Conservation (phyloP, 116 monocot genomes). For the Phalaenopsis hybrid region DNA sequence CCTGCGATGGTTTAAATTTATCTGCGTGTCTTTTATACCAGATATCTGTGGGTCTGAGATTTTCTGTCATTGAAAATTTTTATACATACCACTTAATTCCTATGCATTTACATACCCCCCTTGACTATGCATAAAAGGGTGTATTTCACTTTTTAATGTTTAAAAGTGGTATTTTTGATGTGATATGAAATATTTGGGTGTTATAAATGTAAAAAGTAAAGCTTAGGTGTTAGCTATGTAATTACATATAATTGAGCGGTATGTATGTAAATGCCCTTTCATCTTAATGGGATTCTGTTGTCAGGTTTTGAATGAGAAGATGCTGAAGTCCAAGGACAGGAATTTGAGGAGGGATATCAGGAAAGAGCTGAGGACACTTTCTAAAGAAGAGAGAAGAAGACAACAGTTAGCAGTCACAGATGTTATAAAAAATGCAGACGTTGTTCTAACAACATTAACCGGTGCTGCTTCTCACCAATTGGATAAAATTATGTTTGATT, state of each 20-base stretch:
- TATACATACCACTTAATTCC: too few species aligned
- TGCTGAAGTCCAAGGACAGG: constrained; percentile 82
- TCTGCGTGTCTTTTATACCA: not conserved
- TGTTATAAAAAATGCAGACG: constrained; percentile 90
- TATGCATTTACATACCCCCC: too few species aligned
- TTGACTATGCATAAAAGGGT: too few species aligned
- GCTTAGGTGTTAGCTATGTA: too few species aligned
- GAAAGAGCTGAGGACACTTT: constrained; percentile 73
- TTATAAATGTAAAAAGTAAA: too few species aligned
- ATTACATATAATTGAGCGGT: too few species aligned
- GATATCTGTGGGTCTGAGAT: not conserved
- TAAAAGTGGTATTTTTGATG: too few species aligned
- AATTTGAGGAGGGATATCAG: constrained; percentile 71
- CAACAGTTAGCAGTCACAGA: constrained; percentile 79
- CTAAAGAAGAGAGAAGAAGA: constrained; percentile 86
- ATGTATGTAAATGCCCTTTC: too few species aligned
- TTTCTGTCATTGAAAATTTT: not conserved
- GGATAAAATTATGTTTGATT: constrained; percentile 62
- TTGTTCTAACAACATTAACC: constrained; percentile 84
- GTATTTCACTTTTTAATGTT: too few species aligned
- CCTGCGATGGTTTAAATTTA: not conserved
- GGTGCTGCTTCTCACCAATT: constrained; percentile 76
- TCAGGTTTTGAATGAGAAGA: constrained; percentile 76
- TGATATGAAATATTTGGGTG: too few species aligned
- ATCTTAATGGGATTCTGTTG: not conserved